A percentile compares a stretch with the other conserved stretches of the same genome.
Evolutionary conservation across 305 asterid genomes (phyloP).

Genomic region (Solanum aculeatissimum): DNA sequence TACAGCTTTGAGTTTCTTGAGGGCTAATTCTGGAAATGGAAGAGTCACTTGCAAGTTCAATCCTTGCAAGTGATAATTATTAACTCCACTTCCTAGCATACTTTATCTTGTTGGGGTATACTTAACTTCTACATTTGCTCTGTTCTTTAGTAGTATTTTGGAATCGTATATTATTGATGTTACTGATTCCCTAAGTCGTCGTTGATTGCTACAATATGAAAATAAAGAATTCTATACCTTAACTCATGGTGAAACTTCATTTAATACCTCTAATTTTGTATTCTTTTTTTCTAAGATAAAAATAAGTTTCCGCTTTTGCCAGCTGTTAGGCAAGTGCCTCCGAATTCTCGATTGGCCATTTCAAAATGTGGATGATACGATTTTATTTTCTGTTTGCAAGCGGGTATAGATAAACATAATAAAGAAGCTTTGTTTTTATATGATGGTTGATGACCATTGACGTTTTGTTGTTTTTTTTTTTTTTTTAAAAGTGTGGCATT

Average conservation of each 20-base stretch:
- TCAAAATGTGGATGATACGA: background rate
- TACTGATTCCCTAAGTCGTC: background rate
- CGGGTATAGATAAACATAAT: too few relatives aligned
- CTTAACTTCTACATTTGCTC: background rate
- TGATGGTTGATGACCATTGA: too few relatives aligned
- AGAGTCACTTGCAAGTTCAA: conserved; percentile 48
- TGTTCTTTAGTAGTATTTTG: background rate
- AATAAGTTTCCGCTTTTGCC: background rate
- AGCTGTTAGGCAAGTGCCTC: too few relatives aligned
- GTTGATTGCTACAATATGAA: background rate
- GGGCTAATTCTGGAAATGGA: conserved; percentile 60
- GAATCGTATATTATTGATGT: background rate
- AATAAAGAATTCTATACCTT: background rate
- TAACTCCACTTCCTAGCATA: background rate
- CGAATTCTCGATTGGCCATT: background rate
- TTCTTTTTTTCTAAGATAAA: too few relatives aligned
- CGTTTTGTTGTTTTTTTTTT: too few relatives aligned
- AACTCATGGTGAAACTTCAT: background rate
- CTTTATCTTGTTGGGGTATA: background rate
- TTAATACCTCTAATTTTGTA: background rate
- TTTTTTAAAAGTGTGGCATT: too few relatives aligned
- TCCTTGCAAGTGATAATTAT: conserved; percentile 45
- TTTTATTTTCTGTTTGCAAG: background rate
- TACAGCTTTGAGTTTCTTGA: conserved; percentile 58
- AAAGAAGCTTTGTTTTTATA: too few relatives aligned